Evolutionary conservation across 2,329 filamentous ascomycete species (phyloP), one percentile per base, ranked within the genome.

Genomic region (Alternaria gansuensis): DNA sequence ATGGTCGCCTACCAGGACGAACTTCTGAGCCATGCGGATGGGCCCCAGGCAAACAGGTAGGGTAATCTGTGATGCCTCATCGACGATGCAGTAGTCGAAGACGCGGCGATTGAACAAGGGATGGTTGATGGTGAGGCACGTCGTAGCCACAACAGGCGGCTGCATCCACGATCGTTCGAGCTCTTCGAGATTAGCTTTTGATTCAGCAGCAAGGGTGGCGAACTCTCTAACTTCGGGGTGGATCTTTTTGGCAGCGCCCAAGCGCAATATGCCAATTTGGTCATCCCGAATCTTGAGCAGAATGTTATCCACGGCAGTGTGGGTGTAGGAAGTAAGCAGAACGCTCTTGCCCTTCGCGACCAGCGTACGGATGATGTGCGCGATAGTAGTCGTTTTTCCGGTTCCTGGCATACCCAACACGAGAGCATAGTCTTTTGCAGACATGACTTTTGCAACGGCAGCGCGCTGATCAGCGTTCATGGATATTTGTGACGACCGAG

Each of bases 331-430:
- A 0, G 95, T 96, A 39, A 99, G 82, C 6, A 99, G 82, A 13
- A 99, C 93, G 55, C 91, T 96, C 79, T 98, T 98, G 10, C 92
- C 90, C 75, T 96, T 91, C 0, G 90, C 88, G 5, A 95, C 90
- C 29, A 99, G 83, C 0, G 94, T 92, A 43, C 92, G 89, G 70
- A 99, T 98, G 67, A 99, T 97, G 75, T 98, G 93, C 5, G 94
- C 93, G 71, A 99, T 98, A 0, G 95, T 99, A 0, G 95, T 99
- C 3, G 95, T 99, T 78, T 99, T 99, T 57, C 95, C 95, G 0
- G 95, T 99, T 7, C 95, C 95, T 2, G 95, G 95, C 95, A 99
- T 99, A 28, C 95, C 95, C 21, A 99, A 86, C 11, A 99, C 93
- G n/a, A 99, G 83, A 7, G 95, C 94, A 77, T 98, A 99, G 79